Percentiles rank a stretch among this genome's conserved stretches.
phyloP scores from a whole-genome alignment of 306 rosid species.

The Leucaena leucocephala region DNA sequence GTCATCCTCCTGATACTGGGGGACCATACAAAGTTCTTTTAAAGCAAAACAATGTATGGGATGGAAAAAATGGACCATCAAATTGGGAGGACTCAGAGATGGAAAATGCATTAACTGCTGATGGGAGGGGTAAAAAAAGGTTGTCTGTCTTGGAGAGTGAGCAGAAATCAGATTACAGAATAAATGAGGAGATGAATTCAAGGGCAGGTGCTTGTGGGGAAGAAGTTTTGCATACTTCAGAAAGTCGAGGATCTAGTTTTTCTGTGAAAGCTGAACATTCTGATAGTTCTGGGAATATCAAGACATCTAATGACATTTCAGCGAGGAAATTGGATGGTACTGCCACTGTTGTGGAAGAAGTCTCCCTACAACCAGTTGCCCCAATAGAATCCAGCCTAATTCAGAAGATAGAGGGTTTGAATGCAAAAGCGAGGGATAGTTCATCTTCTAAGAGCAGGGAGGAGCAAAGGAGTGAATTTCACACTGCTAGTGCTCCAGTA shows the following conservation, averaged over 20 bases:
- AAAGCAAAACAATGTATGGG: constrained; percentile 71
- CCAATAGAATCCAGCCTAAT: constrained; percentile 76
- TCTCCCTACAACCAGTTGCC: constrained; percentile 45
- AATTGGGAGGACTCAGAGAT: constrained; percentile 53
- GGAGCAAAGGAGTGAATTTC: constrained; percentile 54
- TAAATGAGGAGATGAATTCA: constrained; percentile 52
- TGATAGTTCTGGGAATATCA: constrained; percentile 44
- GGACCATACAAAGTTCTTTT: constrained; percentile 89
- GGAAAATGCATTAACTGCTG: constrained; percentile 32
- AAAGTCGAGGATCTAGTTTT: constrained; percentile 46
- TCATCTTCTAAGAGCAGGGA: constrained; percentile 54
- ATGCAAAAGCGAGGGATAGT: constrained; percentile 83
- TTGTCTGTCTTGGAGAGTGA: constrained; percentile 57
- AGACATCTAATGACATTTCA: constrained; percentile 48
- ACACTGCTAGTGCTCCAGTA: constrained; percentile 42
- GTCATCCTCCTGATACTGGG: constrained; percentile 59
- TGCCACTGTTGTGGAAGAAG: constrained; percentile 51
- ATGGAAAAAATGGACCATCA: constrained; percentile 63
- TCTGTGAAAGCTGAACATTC: constrained; percentile 51
- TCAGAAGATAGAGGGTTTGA: constrained; percentile 86
- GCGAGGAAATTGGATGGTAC: constrained; percentile 51
- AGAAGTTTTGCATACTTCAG: constrained; percentile 56
- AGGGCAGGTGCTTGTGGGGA: constrained; percentile 47
- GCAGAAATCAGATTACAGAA: constrained; percentile 54
- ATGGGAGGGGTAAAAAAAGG: constrained; percentile 52